Evolutionary conservation across 768 basidiomycete genomes (phyloP), one percentile per base, ranked within the genome.

Genomic region (Phanerochaete carnosa): DNA sequence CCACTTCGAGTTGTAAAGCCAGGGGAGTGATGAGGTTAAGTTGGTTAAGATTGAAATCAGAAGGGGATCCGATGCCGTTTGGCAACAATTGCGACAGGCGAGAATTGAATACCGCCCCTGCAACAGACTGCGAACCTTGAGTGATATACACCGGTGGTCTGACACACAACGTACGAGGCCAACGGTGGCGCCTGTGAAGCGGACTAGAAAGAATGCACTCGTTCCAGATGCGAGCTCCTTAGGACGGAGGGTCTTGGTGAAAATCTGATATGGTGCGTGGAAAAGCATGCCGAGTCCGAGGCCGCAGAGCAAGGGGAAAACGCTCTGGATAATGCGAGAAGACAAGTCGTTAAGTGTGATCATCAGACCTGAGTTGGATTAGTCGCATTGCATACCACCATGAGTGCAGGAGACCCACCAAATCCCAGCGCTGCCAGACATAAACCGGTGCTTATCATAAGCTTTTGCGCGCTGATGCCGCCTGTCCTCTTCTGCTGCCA

Each of bases 171-270:
- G 66, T 72, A 91, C 92, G 75, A 94, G 73, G 62, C 92, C 92
- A 39, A 88, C 78, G 2, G 92, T 92, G 32, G 92, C 90, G 9
- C 92, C 92, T 37, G 91, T 93, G 74, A 94, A 94, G 46, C 92
- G 82, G 47, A 92, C 90, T 58, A 94, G 79, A 74, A 94, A 94
- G 72, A 94, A 94, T 12, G 90, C 91, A 68, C 90, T 88, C 11
- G 92, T 94, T 30, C 90, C 89, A 23, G 85, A 81, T 3, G 92
- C 91, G 55, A 92, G 71, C 64, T 92, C 87, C 50, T 80, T 76
- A 7, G 85, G 82, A 59, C 83, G 80, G 35, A 94, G 72, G 13
- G 87, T 83, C 61, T 79, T 80, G 52, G 83, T 83, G 69, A 94
- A 90, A 9, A 92, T 82, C 68, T 92, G 90, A 68, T 91, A 92